Percentiles rank a stretch among this genome's conserved stretches.
Conservation (phyloP, 306 rosid species). For the Fagus sylvatica region DNA sequence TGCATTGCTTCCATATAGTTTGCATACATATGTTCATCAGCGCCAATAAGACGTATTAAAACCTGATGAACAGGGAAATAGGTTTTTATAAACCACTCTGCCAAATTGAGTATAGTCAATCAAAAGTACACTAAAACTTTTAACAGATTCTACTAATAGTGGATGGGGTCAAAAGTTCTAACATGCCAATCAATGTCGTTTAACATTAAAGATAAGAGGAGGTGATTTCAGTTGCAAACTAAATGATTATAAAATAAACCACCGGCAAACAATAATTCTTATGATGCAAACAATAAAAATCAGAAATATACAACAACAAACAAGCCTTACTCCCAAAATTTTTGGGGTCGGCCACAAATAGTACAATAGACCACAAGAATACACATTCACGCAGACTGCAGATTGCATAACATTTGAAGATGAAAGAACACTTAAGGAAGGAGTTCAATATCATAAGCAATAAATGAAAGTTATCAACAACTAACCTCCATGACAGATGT, state of each 20-base stretch:
- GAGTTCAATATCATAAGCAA: slow-evolving; percentile 26
- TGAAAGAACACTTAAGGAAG: not conserved
- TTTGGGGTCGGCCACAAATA: not conserved
- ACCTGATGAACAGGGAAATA: slow-evolving; percentile 52
- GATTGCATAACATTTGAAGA: not conserved
- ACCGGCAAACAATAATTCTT: not conserved
- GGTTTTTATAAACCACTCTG: slow-evolving; percentile 5
- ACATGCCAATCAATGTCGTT: not conserved
- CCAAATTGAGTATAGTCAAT: slow-evolving; percentile 1
- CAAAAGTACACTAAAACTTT: slow-evolving; percentile 8
- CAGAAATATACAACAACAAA: not conserved
- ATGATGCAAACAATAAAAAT: not conserved
- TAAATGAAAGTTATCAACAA: slow-evolving; percentile 29
- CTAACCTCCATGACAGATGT: slow-evolving; percentile 99
- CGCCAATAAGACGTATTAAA: slow-evolving; percentile 91
- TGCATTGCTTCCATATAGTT: slow-evolving; percentile 79
- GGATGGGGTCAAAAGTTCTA: not conserved
- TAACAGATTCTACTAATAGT: not conserved
- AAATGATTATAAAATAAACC: not conserved
- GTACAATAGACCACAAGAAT: not conserved
- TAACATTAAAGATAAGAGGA: not conserved
- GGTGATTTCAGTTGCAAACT: not conserved
- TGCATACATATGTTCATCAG: slow-evolving; percentile 91
- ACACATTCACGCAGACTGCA: slow-evolving; percentile 22
- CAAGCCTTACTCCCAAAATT: too few species aligned